These are phyloP conservation scores for Euryodendron excelsum DNA, from an alignment of 148 eudicot species.

Conservation along the genomic window DNA sequence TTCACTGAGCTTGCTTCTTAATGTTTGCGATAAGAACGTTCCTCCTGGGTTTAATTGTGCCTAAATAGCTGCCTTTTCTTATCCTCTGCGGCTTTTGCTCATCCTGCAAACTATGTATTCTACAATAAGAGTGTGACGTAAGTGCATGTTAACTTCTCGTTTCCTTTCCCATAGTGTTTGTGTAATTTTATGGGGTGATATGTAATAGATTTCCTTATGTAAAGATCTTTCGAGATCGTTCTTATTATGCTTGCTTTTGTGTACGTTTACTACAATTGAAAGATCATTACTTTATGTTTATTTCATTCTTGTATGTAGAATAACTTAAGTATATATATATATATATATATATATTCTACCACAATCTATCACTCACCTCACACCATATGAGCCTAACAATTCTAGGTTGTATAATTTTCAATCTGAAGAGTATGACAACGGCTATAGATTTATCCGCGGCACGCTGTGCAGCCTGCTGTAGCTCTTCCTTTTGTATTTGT, in stretches of 20 bases:
- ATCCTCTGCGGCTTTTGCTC: background rate
- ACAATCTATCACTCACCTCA: no score
- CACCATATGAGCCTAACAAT: no score
- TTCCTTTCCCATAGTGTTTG: background rate
- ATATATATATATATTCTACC: no score
- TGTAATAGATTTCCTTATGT: background rate
- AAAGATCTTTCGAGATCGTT: background rate
- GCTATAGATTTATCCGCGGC: no score
- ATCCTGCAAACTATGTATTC: no score
- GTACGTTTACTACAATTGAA: background rate
- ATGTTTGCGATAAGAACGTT: background rate
- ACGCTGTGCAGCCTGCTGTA: no score
- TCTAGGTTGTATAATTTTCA: no score
- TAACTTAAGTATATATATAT: no score
- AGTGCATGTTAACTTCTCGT: background rate
- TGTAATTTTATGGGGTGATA: background rate
- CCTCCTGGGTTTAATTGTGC: background rate
- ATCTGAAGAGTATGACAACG: no score
- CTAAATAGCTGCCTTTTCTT: background rate
- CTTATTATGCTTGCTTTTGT: background rate
- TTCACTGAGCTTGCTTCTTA: conserved; percentile 21
- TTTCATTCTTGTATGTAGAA: no score
- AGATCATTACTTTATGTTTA: background rate
- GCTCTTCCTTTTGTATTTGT: no score
- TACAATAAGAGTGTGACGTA: background rate